Evolutionary conservation across 1,284 basidiomycete genomes (phyloP), one percentile per base, ranked within the genome.

Genomic region (Cutaneotrichosporon daszewskae): DNA sequence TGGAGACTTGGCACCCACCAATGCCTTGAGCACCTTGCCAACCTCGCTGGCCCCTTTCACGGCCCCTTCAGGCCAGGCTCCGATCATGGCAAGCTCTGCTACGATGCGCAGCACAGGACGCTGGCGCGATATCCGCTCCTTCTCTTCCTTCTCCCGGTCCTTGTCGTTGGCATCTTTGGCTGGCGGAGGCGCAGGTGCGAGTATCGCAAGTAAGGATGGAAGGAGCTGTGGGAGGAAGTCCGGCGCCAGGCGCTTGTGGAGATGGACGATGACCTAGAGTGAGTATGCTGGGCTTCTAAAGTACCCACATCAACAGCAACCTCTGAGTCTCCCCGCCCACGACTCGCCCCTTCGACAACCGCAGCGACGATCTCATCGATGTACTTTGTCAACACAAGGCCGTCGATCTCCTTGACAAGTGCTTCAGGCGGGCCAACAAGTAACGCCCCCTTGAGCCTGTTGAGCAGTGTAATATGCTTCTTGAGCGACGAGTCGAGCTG

Each of bases 351-450:
- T 62, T 99, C 95, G 0, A 87, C 74, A 0, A 84, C 76, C 2
- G 90, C 91, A 11, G 83, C 82, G 1, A 87, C 84, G 50, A 97
- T 84, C 72, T 99, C 95, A 59, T 96, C 92, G 40, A 94, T 77
- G 66, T 99, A 97, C 70, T 96, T 98, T 72, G 90, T 89, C 37
- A 99, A 76, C 4, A 88, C 84, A 35, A 99, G 77, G 0, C 82
- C 77, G 49, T 87, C 83, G 51, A 95, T 82, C 61, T 99, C 95
- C 70, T 92, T 94, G 60, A 92, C 73, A 47, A 95, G 80, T 58
- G 85, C 82, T 54, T 90, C 87, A 1, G 66, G 36, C 1, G 68
- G 66, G 14, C 66, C 66, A 18, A 64, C 53, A n/a, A 71, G 58
- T 4, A 72, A 50, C 1, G 60, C 51, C 9, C 64, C 58, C 40